Evolutionary conservation across 176 grass and related monocot species (phyloP), one percentile per base, ranked within the genome.

Genomic region (Alloteropsis semialata): DNA sequence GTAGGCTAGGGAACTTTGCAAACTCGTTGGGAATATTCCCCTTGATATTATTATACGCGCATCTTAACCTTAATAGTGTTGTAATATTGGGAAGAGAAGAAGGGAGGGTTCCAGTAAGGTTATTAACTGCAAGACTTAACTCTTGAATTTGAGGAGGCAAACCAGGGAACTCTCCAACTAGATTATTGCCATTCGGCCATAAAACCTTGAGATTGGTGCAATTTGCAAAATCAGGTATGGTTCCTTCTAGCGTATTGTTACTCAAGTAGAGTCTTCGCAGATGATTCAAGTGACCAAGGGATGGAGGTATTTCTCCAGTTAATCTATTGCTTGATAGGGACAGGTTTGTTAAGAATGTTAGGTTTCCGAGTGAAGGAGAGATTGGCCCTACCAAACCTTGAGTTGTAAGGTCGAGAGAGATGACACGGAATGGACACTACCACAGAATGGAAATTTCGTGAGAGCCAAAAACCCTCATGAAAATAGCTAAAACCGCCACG

Each of bases 241-340:
- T 1, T 44, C 80, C 81, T 49, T 48, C 19, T 8, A 74, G 30
- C 1, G 48, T 74, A 48, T 74, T 74, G 0, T 74, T 54, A 14
- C 29, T 37, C 48, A 74, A 36, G 1, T 9, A 10, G 29, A 74
- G 19, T 3, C 1, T 12, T 36, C 50, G 9, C 5, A 74, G 71
- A 18, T 12, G 46, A 50, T 36, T 17, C 71, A 74, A 15, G 13
- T 65, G 38, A 1, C 63, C 85, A 28, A 87, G 41, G 21, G 72
- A 74, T n/a, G 6, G 43, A 10, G 85, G 85, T 17, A 87, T 86
- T 2, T 34, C 3, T 17, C 76, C 84, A 10, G 28, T 80, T 6
- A 74, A 63, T 12, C 7, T 19, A 44, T 87, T 87, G 1, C 28
- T 34, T 4, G 54, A 21, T 4, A 84, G 69, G 3, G 14, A 14